Conservation (phyloP, 2,329 filamentous ascomycete genomes). For the Aspergillus amoenus region DNA sequence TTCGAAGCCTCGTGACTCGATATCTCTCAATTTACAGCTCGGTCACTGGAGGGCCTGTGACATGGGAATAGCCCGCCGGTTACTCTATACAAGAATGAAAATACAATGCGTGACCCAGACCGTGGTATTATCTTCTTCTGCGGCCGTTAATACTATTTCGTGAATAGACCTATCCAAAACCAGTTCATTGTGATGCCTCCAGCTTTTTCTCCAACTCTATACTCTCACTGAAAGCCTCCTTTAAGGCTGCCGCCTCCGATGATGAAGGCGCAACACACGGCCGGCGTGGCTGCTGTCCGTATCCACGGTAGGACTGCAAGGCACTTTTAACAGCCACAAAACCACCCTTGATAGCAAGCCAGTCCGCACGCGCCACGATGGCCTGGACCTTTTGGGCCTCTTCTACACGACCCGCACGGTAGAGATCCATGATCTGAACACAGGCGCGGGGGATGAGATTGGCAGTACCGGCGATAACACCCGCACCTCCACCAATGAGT, state of each 20-base stretch:
- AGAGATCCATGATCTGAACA: constrained; percentile 75
- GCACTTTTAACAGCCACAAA: constrained; percentile 85
- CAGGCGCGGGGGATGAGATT: constrained; percentile 84
- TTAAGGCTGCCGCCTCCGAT: constrained; percentile 31
- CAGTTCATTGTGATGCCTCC: constrained; percentile 12
- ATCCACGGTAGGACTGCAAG: constrained; percentile 77
- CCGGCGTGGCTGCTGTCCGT: constrained; percentile 72
- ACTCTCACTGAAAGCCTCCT: constrained; percentile 38
- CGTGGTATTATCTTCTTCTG: background rate
- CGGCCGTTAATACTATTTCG: constrained; percentile 5
- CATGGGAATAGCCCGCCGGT: background rate
- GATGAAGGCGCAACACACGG: constrained; percentile 56
- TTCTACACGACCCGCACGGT: constrained; percentile 67
- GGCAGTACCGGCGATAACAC: constrained; percentile 81
- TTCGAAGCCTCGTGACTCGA: background rate
- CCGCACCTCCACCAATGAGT: constrained; percentile 72
- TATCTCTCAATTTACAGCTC: background rate
- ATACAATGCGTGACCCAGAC: background rate
- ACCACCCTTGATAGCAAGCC: constrained; percentile 77
- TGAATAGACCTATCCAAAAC: background rate
- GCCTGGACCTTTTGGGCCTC: constrained; percentile 76
- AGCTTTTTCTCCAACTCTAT: constrained; percentile 39
- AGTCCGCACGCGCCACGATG: constrained; percentile 75
- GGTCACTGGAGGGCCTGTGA: background rate
- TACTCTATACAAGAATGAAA: background rate